Conservation (phyloP, 1,139 yeast genomes). For the Kurtzmaniella quercitrusa region DNA sequence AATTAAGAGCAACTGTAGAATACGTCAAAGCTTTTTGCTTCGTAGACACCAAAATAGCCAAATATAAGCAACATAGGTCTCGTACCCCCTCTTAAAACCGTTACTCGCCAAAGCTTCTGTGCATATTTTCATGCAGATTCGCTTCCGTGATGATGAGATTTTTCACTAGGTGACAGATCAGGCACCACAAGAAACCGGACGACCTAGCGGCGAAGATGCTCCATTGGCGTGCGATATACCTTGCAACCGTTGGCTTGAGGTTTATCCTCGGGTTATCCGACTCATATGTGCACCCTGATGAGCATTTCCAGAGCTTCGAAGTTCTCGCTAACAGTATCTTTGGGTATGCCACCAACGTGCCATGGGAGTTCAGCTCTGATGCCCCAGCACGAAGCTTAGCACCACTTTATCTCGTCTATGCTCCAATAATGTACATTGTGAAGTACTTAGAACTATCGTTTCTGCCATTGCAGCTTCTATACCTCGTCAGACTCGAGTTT, state of each 20-base stretch:
- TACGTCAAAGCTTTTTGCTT: too few relatives aligned
- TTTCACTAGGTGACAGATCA: not conserved
- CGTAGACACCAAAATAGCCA: not conserved
- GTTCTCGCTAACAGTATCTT: slow-evolving; percentile 51
- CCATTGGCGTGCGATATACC: slow-evolving; percentile 46
- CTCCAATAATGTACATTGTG: slow-evolving; percentile 51
- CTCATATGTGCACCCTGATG: slow-evolving; percentile 96
- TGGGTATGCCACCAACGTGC: slow-evolving; percentile 50
- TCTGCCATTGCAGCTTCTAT: slow-evolving; percentile 49
- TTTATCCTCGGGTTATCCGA: slow-evolving; percentile 60
- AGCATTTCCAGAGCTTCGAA: slow-evolving; percentile 87
- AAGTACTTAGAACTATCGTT: slow-evolving; percentile 19
- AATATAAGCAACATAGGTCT: too few relatives aligned
- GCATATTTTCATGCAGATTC: not conserved
- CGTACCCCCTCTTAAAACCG: too few relatives aligned
- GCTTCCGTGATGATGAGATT: not conserved
- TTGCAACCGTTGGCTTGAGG: slow-evolving; percentile 43
- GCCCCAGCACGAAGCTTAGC: slow-evolving; percentile 71
- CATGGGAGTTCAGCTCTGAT: slow-evolving; percentile 78
- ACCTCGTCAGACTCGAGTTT: slow-evolving; percentile 54
- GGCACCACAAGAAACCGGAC: too few relatives aligned
- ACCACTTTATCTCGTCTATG: slow-evolving; percentile 65
- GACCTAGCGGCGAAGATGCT: slow-evolving; percentile 4
- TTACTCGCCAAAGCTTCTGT: not conserved
- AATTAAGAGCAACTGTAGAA: too few relatives aligned